Evolutionary conservation across 2,329 filamentous ascomycete species (phyloP).

Genomic region (Clarireedia hainanense): DNA sequence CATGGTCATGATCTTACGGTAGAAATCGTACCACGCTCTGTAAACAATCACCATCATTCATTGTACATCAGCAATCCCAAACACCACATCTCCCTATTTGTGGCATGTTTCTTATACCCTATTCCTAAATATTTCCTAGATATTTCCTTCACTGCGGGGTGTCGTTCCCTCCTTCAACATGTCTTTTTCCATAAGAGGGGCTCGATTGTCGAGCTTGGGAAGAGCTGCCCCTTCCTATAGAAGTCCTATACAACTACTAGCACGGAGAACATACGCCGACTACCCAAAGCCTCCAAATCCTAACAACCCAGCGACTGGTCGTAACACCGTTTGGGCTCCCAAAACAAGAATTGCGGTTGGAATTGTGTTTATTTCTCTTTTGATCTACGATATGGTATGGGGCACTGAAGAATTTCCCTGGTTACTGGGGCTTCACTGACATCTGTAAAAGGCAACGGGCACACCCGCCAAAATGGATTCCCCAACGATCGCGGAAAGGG

Average conservation of each 20-base stretch:
- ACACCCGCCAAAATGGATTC: constrained; percentile 43
- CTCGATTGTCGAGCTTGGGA: constrained; percentile 9
- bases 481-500: constrained; percentile 74
- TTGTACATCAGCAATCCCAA: background rate
- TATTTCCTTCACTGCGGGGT: background rate
- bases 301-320: constrained; percentile 9
- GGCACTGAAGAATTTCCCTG: background rate
- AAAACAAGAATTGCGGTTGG: constrained; percentile 41
- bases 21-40: constrained; percentile 7
- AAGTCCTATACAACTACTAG: constrained; percentile 6
- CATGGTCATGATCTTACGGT: background rate
- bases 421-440: constrained; percentile 17
- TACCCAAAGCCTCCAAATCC: constrained; percentile 15
- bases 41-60: background rate
- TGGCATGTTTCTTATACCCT: constrained; percentile 23
- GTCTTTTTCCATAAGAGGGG: constrained; percentile 14
- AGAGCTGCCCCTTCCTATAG: background rate
- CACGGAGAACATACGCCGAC: constrained; percentile 20
- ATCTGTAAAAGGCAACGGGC: constrained; percentile 24
- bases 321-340: constrained; percentile 32
- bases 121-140: constrained; percentile 5
- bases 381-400: constrained; percentile 44
- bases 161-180: constrained; percentile 18
- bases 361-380: constrained; percentile 38
- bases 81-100: constrained; percentile 14